Conservation (phyloP, 2,329 filamentous ascomycete species). For the Fusarium setosum region DNA sequence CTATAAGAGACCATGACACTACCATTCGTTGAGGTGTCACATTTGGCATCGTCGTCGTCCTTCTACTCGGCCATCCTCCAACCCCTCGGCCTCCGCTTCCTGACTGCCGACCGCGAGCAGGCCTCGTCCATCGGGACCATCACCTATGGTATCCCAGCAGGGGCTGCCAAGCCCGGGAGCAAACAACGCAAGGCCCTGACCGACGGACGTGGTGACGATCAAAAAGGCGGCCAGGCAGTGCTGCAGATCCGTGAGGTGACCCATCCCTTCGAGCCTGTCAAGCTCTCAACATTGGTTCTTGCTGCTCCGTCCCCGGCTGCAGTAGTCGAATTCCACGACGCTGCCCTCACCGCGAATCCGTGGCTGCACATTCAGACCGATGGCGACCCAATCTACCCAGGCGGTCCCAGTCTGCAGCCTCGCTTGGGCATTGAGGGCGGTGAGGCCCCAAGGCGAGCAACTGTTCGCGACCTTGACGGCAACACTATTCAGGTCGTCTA, state of each 20-base stretch:
- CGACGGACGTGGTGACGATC: conserved; percentile 37
- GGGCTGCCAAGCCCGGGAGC: conserved; percentile 24
- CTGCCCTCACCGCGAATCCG: conserved; percentile 71
- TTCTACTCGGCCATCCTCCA: conserved; percentile 86
- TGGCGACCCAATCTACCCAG: conserved; percentile 34
- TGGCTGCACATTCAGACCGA: conserved; percentile 55
- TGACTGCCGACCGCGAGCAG: conserved; percentile 39
- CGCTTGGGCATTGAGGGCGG: conserved; percentile 49
- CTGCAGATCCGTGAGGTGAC: conserved; percentile 59
- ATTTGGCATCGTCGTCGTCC: conserved; percentile 82
- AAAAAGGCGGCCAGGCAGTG: conserved; percentile 44
- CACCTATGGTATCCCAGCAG: conserved; percentile 53
- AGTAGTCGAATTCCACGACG: conserved; percentile 78
- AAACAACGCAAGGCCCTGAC: conserved; percentile 30
- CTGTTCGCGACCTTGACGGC: conserved; percentile 82
- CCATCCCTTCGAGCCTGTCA: conserved; percentile 53
- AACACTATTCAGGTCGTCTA: conserved; percentile 86
- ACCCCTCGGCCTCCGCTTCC: conserved; percentile 79
- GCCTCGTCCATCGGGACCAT: conserved; percentile 49
- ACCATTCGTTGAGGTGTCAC: conserved; percentile 73
- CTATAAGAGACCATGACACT: conserved; percentile 50
- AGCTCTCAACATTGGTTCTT: conserved; percentile 69
- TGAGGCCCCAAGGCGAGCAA: conserved; percentile 54
- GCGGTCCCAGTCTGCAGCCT: conserved; percentile 33
- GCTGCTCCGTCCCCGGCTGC: conserved; percentile 73